Evolutionary conservation across 139 green algal species (phyloP), one percentile per base, ranked within the genome.

Genomic region (Volvox africanus): DNA sequence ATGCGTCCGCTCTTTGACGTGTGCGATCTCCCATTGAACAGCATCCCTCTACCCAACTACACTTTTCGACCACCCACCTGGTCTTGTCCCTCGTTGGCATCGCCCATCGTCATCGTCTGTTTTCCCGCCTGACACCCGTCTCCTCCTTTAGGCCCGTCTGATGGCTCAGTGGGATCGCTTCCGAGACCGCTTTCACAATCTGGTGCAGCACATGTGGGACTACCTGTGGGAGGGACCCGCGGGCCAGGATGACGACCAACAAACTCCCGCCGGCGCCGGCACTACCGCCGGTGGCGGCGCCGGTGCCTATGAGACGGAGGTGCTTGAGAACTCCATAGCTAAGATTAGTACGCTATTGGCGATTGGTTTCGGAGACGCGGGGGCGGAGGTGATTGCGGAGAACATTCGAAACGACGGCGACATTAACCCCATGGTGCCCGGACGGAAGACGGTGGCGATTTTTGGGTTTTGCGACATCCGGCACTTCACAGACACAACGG

Each of bases 401-500:
- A 99, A 99, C 95, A 99, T 99, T 35, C 95, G 95, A 32, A 96
- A 94, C 68, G 97, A 96, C 33, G 98, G 97, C 21, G 97, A 98
- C 93, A 94, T 99, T 67, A 98, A 99, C 92, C 97, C 98, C 44
- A 99, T 99, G 97, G 95, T 99, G 65, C 97, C 97, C 22, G 98
- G 98, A 1, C 67, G 75, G 35, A 92, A 89, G 73, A 93, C 61
- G 80, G 89, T 95, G 18, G 98, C 97, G 30, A 97, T 99, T 55
- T 99, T 99, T 92, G 98, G 98, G 2, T 99, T 99, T 94, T 99
- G 98, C 93, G 98, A 99, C 94, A 99, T 99, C 91, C 95, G 98
- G 9, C 92, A 95, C 61, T 99, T 99, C 95, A 99, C 98, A 0
- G 98, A 99, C 86, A 94, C 97, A 28, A 99, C 98, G 0, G 98